phyloP scores from a whole-genome alignment of 1,284 basidiomycete genomes.

The Pseudomicrostroma phylloplanum region DNA sequence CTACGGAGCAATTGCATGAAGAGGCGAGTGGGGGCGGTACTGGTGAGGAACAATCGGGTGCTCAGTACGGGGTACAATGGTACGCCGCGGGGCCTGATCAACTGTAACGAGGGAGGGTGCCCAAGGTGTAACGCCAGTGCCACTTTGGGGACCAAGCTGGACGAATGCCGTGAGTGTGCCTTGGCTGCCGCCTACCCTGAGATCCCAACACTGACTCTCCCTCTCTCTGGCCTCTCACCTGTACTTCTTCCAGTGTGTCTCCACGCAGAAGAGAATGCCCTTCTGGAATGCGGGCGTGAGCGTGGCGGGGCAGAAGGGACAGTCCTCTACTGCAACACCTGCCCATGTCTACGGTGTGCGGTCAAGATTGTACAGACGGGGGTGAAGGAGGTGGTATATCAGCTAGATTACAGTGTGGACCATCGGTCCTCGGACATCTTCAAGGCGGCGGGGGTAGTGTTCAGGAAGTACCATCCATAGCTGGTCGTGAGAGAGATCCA shows the following conservation, averaged over 20 bases:
- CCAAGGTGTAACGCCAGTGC: slow-evolving; percentile 32
- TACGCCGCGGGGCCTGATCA: slow-evolving; percentile 73
- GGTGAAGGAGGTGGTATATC: slow-evolving; percentile 87
- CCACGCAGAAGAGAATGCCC: slow-evolving; percentile 96
- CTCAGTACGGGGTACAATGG: slow-evolving; percentile 98
- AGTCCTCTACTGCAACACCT: slow-evolving; percentile 80
- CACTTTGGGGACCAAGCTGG: background rate
- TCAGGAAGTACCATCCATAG: slow-evolving; percentile 34
- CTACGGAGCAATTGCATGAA: slow-evolving; percentile 66
- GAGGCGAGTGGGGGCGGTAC: slow-evolving; percentile 82
- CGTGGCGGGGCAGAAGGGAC: slow-evolving; percentile 61
- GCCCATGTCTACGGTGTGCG: slow-evolving; percentile 89
- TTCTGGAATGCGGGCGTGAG: slow-evolving; percentile 72
- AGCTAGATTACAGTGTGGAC: slow-evolving; percentile 69
- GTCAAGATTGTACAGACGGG: slow-evolving; percentile 96
- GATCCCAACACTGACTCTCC: no score
- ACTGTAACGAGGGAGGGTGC: slow-evolving; percentile 51
- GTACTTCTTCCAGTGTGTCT: slow-evolving; percentile 61
- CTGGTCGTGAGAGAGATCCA: background rate
- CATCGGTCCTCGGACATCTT: slow-evolving; percentile 52
- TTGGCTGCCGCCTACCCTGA: no score
- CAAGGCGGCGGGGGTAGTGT: slow-evolving; percentile 49
- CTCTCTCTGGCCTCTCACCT: no score
- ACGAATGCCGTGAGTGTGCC: slow-evolving; percentile 7
- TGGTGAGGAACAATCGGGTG: slow-evolving; percentile 64